Percentiles rank a stretch among this genome's conserved stretches.
Evolutionary conservation across 345 rosid genomes (phyloP).

Genomic region (Microcos paniculata): DNA sequence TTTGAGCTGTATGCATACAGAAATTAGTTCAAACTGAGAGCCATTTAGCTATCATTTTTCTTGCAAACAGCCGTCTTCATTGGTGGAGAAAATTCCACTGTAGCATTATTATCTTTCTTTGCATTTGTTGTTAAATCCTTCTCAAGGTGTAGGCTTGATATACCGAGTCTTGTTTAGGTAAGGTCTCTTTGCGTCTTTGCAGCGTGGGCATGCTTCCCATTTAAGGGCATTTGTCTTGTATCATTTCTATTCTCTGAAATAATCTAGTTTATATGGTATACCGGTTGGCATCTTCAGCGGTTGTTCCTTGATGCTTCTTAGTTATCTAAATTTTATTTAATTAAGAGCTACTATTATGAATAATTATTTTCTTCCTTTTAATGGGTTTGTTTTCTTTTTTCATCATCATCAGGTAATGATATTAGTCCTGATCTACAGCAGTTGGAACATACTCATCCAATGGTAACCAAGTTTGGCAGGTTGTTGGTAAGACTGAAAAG

Average conservation of each 20-base stretch:
- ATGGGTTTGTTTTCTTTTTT: slow-evolving; percentile 17
- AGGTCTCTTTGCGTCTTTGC: not conserved
- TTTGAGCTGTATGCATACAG: not conserved
- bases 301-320: not conserved
- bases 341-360: not conserved
- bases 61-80: not conserved
- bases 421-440: slow-evolving; percentile 36
- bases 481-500: slow-evolving; percentile 60
- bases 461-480: slow-evolving; percentile 57
- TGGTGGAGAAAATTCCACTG: not conserved
- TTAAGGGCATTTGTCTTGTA: not conserved
- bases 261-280: slow-evolving; percentile 1
- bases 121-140: not conserved
- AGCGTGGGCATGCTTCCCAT: not conserved
- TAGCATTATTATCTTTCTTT: not conserved
- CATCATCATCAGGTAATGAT: slow-evolving; percentile 34
- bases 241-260: not conserved
- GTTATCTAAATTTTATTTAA: not conserved
- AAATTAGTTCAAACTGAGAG: not conserved
- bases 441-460: slow-evolving; percentile 50
- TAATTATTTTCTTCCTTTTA: slow-evolving; percentile 8
- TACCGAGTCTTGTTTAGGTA: slow-evolving; percentile 9
- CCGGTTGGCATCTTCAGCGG: not conserved
- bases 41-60: not conserved
- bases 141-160: not conserved